Conservation (phyloP, 2,329 filamentous ascomycete species). For the Cercospora nicotianae region DNA sequence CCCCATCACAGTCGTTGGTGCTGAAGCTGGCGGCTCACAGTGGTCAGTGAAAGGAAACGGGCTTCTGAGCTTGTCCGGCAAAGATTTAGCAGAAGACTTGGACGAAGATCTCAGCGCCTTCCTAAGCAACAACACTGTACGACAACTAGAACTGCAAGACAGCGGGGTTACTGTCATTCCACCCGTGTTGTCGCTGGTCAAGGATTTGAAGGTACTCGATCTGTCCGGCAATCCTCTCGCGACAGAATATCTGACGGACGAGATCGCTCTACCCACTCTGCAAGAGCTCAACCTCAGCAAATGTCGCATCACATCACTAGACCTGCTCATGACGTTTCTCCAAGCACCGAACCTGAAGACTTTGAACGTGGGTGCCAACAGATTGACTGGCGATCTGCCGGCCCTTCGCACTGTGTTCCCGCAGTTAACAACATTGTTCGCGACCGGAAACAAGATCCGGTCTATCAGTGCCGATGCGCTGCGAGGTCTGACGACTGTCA, state of each 20-base stretch:
- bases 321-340: slow-evolving; percentile 64
- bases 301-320: slow-evolving; percentile 71
- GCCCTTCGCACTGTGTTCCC: slow-evolving; percentile 67
- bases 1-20: slow-evolving; percentile 30
- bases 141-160: slow-evolving; percentile 68
- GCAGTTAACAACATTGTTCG: slow-evolving; percentile 67
- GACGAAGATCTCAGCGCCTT: slow-evolving; percentile 46
- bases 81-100: slow-evolving; percentile 42
- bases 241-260: slow-evolving; percentile 67
- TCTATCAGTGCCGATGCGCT: slow-evolving; percentile 69
- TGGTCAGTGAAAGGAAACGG: slow-evolving; percentile 39
- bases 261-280: slow-evolving; percentile 63
- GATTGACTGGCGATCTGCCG: slow-evolving; percentile 68
- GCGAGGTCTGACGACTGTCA: slow-evolving; percentile 70
- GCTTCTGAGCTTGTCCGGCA: slow-evolving; percentile 45
- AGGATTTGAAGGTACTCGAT: slow-evolving; percentile 59
- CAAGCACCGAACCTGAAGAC: slow-evolving; percentile 73
- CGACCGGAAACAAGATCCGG: slow-evolving; percentile 75
- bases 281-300: slow-evolving; percentile 73
- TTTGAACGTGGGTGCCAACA: slow-evolving; percentile 80
- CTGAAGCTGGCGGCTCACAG: slow-evolving; percentile 15
- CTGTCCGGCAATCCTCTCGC: slow-evolving; percentile 44
- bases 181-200: slow-evolving; percentile 65
- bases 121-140: slow-evolving; percentile 50
- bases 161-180: slow-evolving; percentile 75